Evolutionary conservation across 2,329 filamentous ascomycete species (phyloP).

Genomic region (Phaeosphaeria sp.): DNA sequence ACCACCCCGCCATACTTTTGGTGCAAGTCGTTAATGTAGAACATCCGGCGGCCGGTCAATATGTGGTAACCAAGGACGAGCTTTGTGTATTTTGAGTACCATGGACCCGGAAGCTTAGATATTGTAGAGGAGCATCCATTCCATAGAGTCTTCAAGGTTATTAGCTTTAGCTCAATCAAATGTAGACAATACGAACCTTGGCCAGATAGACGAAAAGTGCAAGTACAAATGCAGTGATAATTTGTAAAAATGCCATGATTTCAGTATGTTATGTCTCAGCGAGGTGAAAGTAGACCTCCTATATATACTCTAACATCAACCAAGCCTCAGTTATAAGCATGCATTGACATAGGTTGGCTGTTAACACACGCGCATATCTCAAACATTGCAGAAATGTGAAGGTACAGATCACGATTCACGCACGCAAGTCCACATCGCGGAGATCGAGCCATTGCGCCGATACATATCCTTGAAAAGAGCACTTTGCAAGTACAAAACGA

Average conservation of each 20-base stretch:
- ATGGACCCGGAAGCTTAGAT: conserved; percentile 36
- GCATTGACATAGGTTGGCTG: neutral
- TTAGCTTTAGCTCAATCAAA: neutral
- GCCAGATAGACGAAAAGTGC: neutral
- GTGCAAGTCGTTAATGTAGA: conserved; percentile 50
- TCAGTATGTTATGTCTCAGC: neutral
- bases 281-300: neutral
- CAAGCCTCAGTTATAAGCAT: neutral
- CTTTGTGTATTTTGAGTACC: conserved; percentile 37
- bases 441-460: neutral
- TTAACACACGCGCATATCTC: neutral
- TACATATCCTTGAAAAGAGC: neutral
- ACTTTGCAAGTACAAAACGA: neutral
- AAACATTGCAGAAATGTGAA: neutral
- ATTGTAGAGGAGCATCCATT: conserved; percentile 8
- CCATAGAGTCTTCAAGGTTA: conserved; percentile 3
- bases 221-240: neutral
- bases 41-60: conserved; percentile 44
- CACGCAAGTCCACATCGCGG: neutral
- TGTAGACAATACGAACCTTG: neutral
- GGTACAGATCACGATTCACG: neutral
- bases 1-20: conserved; percentile 35
- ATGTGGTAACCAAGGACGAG: conserved; percentile 45
- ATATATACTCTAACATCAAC: neutral
- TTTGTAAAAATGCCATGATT: neutral